Base-by-base conservation (phyloP, 2,329 filamentous ascomycete species). In the Diaporthe eres region DNA sequence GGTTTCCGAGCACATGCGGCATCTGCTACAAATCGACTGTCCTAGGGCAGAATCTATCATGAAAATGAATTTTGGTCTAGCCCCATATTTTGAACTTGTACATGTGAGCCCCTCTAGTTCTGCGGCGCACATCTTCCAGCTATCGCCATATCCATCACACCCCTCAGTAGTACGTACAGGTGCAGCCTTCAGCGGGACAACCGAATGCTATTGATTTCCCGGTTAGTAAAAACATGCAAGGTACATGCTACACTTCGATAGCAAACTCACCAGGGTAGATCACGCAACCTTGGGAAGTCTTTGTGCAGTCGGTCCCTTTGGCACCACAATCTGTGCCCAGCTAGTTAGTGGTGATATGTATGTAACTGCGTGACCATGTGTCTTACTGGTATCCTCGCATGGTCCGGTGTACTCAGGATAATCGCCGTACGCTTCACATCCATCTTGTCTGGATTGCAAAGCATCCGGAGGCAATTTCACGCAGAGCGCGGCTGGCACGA, bases 371-470 rank as follows among this genome's bases (percentile, higher is more conserved):
- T 25, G 25, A 25, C 4, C 4, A 49, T 0, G 10, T 31, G 34
- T 51, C 44, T 51, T 51, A 67, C 63, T 67, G 28, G 63, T 67
- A 9, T 67, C 63, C 17, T 34, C 19, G 44, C 63, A 67, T n/a
- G 63, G 63, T 17, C 63, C 63, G 4, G 63, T 51, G 28, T 67
- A 67, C 12, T 51, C 63, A 3, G 63, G 63, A 13, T 67, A 67
- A 19, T 67, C 31, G 2, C 63, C 63, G 22, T 51, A 67, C 7
- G 13, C 61, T 34, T 49, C 42, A 5, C 61, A 67, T 3, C 61
- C 61, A n/a, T 34, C 44, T 51, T 67, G 63, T 37, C 63, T 67
- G 10, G 44, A n/a, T 17, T 51, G 28, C 22, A 67, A 17, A 9
- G 10, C 19, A 12, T 51, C 44, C 12, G 3, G 22, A 4, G 28